These are phyloP conservation scores for Castanospermum australe DNA, from an alignment of 306 rosid genomes.

Conservation along the genomic window DNA sequence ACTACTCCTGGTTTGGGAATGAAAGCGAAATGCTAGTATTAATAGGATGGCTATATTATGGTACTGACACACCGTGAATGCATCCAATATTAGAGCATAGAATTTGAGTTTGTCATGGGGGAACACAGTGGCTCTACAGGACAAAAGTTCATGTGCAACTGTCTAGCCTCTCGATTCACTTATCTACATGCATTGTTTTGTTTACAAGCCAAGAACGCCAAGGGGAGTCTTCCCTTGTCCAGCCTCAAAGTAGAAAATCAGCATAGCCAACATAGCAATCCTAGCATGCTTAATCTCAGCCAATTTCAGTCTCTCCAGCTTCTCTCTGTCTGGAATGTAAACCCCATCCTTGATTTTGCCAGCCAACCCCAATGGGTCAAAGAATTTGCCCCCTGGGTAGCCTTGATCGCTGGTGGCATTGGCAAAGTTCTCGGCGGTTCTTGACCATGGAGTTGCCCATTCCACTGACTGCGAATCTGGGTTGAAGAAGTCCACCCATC, in stretches of 20 bases:
- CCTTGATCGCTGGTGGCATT: constrained; percentile 93
- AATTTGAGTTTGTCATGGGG: constrained; percentile 27
- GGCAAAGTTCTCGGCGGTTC: constrained; percentile 81
- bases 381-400: constrained; percentile 95
- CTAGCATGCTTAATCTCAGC: constrained; percentile 98
- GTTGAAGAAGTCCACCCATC: constrained; percentile 98
- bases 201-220: constrained; percentile 94
- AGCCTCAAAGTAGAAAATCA: constrained; percentile 94
- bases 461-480: constrained; percentile 94
- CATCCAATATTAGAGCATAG: constrained; percentile 24
- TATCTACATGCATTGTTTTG: constrained; percentile 48
- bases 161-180: constrained; percentile 45
- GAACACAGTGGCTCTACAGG: constrained; percentile 10
- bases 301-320: constrained; percentile 80
- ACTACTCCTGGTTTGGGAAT: not conserved
- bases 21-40: constrained; percentile 16
- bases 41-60: constrained; percentile 4
- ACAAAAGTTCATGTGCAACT: constrained; percentile 32
- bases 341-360: constrained; percentile 65
- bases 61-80: constrained; percentile 22
- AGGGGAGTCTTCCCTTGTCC: constrained; percentile 99
- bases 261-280: constrained; percentile 95
- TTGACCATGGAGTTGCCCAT: constrained; percentile 99
- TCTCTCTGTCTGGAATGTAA: constrained; percentile 70
- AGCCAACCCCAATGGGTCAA: constrained; percentile 78